phyloP scores from a whole-genome alignment of 257 asterid species.

The Gentiana macrophylla region DNA sequence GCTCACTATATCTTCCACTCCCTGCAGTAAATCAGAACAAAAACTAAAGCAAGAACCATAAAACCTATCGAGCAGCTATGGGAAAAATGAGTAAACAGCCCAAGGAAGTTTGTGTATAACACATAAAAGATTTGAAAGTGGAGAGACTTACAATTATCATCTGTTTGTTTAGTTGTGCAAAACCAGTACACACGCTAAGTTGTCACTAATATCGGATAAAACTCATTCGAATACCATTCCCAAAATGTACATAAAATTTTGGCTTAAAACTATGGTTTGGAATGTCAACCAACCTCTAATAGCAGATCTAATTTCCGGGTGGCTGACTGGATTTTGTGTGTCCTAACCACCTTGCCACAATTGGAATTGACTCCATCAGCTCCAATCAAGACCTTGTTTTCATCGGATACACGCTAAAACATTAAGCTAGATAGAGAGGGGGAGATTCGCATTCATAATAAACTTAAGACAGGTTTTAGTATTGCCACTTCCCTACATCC shows the following conservation, averaged over 20 bases:
- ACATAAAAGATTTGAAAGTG: too few relatives aligned
- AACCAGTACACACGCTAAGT: constrained; percentile 67
- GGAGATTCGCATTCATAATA: too few relatives aligned
- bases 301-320: constrained; percentile 51
- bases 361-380: constrained; percentile 80
- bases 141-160: constrained; percentile 41
- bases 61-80: too few relatives aligned
- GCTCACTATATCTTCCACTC: neutral
- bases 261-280: constrained; percentile 59
- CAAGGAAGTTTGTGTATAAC: too few relatives aligned
- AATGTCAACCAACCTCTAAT: constrained; percentile 55
- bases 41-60: too few relatives aligned
- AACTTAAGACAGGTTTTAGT: too few relatives aligned
- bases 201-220: constrained; percentile 47
- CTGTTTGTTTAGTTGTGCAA: constrained; percentile 42
- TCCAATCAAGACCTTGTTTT: constrained; percentile 58
- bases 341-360: constrained; percentile 64
- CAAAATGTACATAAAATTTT: constrained; percentile 31
- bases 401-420: too few relatives aligned
- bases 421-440: too few relatives aligned
- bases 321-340: constrained; percentile 36
- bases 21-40: too few relatives aligned
- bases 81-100: too few relatives aligned
- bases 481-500: too few relatives aligned
- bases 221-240: constrained; percentile 60